Percentiles rank a stretch among this genome's conserved stretches.
Evolutionary conservation across 2,329 filamentous ascomycete species (phyloP).

Genomic region (Penicillium sp.): DNA sequence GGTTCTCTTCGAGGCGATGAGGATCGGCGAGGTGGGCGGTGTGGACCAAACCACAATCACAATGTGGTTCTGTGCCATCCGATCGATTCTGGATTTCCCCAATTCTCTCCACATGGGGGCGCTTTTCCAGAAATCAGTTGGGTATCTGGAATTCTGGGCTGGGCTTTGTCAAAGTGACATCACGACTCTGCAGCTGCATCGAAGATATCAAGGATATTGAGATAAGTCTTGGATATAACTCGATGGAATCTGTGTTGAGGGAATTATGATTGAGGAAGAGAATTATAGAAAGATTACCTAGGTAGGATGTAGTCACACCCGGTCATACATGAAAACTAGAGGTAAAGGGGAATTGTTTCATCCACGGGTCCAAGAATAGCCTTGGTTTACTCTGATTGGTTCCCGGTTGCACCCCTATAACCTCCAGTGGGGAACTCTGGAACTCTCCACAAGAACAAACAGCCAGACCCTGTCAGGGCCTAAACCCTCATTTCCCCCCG

Average conservation of each 20-base stretch:
- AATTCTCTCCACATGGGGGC: constrained; percentile 4
- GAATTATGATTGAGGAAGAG: too few relatives aligned
- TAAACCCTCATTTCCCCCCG: constrained; percentile 12
- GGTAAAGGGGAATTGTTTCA: constrained; percentile 13
- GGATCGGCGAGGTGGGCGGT: constrained; percentile 2
- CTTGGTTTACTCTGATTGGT: neutral
- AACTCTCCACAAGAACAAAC: neutral
- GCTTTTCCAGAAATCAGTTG: neutral
- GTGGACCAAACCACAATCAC: constrained; percentile 1
- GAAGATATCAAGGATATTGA: neutral
- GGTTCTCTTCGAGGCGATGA: neutral
- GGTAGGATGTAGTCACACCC: too few relatives aligned
- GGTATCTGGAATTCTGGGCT: neutral
- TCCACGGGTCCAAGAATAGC: constrained; percentile 10
- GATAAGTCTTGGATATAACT: neutral
- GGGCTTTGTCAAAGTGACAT: constrained; percentile 4
- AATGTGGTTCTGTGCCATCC: neutral
- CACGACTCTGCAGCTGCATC: neutral
- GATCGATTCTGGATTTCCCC: neutral
- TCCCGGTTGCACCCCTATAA: neutral
- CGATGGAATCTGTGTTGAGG: neutral
- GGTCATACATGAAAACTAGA: too few relatives aligned
- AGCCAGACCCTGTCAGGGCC: constrained; percentile 14
- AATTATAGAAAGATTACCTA: too few relatives aligned
- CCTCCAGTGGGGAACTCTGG: constrained; percentile 1